These are phyloP conservation scores for Puccinia coronata DNA, from an alignment of 1,284 basidiomycete species.

Conservation along the genomic window DNA sequence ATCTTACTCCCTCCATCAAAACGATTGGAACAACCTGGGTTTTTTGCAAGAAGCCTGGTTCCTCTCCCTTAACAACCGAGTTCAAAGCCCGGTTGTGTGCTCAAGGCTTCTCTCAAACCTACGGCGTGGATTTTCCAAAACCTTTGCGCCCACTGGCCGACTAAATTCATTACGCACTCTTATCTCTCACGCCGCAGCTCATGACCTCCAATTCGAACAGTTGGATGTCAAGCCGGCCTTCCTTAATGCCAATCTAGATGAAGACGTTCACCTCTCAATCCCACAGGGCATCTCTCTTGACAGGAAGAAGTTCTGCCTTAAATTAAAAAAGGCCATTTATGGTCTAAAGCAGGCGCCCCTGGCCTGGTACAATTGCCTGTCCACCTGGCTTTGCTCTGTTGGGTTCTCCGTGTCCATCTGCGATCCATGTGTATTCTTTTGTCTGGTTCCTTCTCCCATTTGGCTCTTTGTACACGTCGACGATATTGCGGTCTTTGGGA, in stretches of 20 bases:
- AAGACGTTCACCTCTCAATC: neutral
- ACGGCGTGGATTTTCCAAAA: neutral
- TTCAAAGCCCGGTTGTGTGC: slow-evolving; percentile 4
- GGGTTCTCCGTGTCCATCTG: neutral
- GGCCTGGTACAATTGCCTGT: neutral
- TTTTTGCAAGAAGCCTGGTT: neutral
- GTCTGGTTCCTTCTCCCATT: neutral
- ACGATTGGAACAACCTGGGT: neutral
- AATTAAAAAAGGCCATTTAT: slow-evolving; percentile 17
- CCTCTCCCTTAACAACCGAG: no score
- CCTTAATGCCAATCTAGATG: neutral
- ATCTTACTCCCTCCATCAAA: neutral
- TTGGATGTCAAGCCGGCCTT: slow-evolving; percentile 9
- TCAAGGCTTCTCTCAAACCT: neutral
- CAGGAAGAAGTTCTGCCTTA: neutral
- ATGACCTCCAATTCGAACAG: neutral
- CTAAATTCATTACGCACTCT: neutral
- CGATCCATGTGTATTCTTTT: slow-evolving; percentile 14
- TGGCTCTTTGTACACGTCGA: slow-evolving; percentile 5
- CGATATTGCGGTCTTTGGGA: neutral
- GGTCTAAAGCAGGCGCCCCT: slow-evolving; percentile 22
- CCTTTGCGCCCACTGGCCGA: neutral
- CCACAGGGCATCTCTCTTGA: neutral
- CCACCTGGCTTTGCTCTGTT: neutral
- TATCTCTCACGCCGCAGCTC: neutral